Conservation (phyloP, 495 filamentous ascomycete genomes). For the Penicillium argentinense region DNA sequence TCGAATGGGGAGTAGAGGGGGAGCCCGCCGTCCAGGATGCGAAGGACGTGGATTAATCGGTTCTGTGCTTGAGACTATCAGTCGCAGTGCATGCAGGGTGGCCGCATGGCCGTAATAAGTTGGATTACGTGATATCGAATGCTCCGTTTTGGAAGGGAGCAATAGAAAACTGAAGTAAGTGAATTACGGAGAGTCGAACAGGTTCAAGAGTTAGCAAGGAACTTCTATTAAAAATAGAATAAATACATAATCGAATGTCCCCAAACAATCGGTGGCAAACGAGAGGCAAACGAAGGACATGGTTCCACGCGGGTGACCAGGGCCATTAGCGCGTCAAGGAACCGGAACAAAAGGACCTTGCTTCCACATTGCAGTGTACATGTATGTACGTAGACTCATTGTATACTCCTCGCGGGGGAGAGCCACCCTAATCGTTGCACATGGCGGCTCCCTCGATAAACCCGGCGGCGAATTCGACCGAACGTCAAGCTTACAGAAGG, state of each 20-base stretch:
- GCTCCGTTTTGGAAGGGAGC: too few species aligned
- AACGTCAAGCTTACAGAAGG: slow-evolving; percentile 34
- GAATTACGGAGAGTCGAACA: too few species aligned
- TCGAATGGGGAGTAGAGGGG: slow-evolving; percentile 22
- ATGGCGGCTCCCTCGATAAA: background rate
- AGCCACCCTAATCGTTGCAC: slow-evolving; percentile 1
- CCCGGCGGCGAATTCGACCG: background rate
- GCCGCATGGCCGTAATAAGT: too few species aligned
- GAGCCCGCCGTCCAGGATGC: background rate
- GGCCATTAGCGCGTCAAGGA: background rate
- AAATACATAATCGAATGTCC: slow-evolving; percentile 16
- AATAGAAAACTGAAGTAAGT: too few species aligned
- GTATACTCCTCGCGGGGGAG: background rate
- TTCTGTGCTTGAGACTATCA: too few species aligned
- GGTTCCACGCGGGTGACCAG: background rate
- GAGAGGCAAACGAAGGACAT: slow-evolving; percentile 20
- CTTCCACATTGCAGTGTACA: slow-evolving; percentile 11
- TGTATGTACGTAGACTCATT: slow-evolving; percentile 11
- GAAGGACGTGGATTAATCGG: background rate
- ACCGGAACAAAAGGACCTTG: slow-evolving; percentile 13
- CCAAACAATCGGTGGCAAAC: slow-evolving; percentile 11
- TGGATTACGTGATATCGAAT: too few species aligned
- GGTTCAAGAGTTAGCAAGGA: slow-evolving; percentile 4
- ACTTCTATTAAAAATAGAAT: slow-evolving; percentile 12
- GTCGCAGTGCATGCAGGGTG: too few species aligned